phyloP scores from a whole-genome alignment of 2,329 filamentous ascomycete genomes.

The Beauveria brongniartii region DNA sequence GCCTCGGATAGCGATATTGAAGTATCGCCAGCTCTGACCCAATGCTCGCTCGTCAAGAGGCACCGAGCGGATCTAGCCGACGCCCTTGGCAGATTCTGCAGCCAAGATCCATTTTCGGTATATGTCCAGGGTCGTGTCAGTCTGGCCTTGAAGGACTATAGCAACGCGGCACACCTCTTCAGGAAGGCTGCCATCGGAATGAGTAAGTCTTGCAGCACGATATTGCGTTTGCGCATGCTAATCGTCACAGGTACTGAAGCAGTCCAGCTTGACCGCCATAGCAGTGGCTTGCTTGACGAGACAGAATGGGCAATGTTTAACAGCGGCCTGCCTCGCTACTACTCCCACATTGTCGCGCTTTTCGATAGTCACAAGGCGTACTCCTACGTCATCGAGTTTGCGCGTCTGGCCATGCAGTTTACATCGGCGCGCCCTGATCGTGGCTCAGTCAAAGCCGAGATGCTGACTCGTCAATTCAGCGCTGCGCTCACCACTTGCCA shows the following conservation, averaged over 20 bases:
- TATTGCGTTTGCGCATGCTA: conserved; percentile 16
- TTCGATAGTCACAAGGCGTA: conserved; percentile 73
- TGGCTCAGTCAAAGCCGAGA: conserved; percentile 51
- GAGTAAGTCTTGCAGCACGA: conserved; percentile 48
- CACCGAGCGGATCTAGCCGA: conserved; percentile 52
- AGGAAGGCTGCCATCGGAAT: conserved; percentile 75
- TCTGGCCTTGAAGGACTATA: conserved; percentile 65
- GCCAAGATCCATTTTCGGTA: conserved; percentile 53
- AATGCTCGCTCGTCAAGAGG: conserved; percentile 53
- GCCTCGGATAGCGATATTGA: conserved; percentile 59
- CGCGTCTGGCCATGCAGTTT: conserved; percentile 65
- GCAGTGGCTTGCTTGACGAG: conserved; percentile 62
- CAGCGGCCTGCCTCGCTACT: conserved; percentile 73
- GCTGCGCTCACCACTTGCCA: conserved; percentile 71
- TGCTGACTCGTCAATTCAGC: conserved; percentile 77
- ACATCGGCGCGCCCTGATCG: conserved; percentile 24
- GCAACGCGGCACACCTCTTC: conserved; percentile 67
- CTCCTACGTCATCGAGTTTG: conserved; percentile 78
- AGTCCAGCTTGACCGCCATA: conserved; percentile 43
- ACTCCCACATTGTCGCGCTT: conserved; percentile 73
- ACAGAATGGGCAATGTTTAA: conserved; percentile 63
- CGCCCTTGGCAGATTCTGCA: conserved; percentile 48
- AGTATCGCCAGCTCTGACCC: conserved; percentile 50
- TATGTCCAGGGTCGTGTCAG: conserved; percentile 81
- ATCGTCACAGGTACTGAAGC: conserved; percentile 35